Base-by-base conservation (phyloP, 164 flowering plant genomes). In the Aristolochia fimbriata region DNA sequence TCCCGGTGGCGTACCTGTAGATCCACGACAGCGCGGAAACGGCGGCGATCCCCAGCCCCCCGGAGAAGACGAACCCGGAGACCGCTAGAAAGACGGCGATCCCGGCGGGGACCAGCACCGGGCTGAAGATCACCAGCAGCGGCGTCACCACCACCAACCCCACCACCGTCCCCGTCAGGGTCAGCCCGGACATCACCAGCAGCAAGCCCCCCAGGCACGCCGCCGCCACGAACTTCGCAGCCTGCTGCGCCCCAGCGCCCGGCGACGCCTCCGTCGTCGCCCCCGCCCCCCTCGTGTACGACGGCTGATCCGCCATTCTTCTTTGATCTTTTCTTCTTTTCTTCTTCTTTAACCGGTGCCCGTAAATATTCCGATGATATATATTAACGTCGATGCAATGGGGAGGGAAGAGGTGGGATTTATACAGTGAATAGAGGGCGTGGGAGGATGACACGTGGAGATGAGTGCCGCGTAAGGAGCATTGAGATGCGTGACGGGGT, bases 31-130 rank as follows among this genome's bases (percentile, higher is more conserved):
- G 25, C 58, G 56, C 58, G 15, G 67, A 20, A 2, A 74, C 16
- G 5, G 69, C 65, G 2, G 71, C 69, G 2, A 64, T 55, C 0
- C 63, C 74, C 4, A 74, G 57, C 21, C 64, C 67, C 0, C 74
- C 69, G 1, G 77, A 64, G 14, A 63, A 31, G 55, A 70, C 20
- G 24, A 74, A 70, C 50, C 74, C 71, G 7, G 54, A n/a, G 5
- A 33, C 23, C 47, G 65, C 23, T 59, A 74, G 37, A 46, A 58
- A 47, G n/a, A 64, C 25, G 14, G 71, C 45, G 6, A 67, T 30
- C 15, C 43, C 69, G 3, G 77, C 74, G 6, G 71, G 74, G 1
- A 74, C 62, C 2, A 74, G 53, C 20, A 74, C 56, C 11, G 74
- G 74, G 47, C 71, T 70, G 61, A 64, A 70, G 51, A 70, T 41